phyloP scores from a whole-genome alignment of 2,329 filamentous ascomycete species.

The Verticillium isaacii region DNA sequence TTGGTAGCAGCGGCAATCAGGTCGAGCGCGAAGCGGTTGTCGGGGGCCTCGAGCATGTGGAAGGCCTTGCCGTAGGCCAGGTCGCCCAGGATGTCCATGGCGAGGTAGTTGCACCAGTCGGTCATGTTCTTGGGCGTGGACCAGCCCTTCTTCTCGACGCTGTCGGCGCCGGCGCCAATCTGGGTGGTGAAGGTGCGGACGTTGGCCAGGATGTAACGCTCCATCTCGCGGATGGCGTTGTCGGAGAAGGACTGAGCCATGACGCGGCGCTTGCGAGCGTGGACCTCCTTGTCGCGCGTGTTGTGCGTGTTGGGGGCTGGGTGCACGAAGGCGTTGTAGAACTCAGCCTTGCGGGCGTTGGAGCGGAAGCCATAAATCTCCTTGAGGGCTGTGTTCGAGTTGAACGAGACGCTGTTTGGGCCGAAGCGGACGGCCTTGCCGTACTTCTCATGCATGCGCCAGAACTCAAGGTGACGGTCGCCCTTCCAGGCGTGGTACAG shows the following conservation, averaged over 20 bases:
- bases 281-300: constrained; percentile 61
- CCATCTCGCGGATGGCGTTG: constrained; percentile 61
- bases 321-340: constrained; percentile 70
- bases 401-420: constrained; percentile 74
- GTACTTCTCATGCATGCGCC: constrained; percentile 66
- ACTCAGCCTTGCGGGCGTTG: constrained; percentile 64
- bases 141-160: constrained; percentile 51
- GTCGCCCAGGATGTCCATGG: constrained; percentile 59
- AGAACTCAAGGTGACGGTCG: constrained; percentile 69
- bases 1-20: constrained; percentile 65
- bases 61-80: constrained; percentile 59
- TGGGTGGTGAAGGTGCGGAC: constrained; percentile 62
- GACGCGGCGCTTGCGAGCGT: constrained; percentile 67
- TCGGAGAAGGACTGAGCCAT: constrained; percentile 70
- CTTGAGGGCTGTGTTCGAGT: constrained; percentile 63
- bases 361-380: constrained; percentile 61
- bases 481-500: constrained; percentile 73
- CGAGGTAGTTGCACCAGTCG: constrained; percentile 57
- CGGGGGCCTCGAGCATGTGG: constrained; percentile 53
- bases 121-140: constrained; percentile 56
- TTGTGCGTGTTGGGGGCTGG: constrained; percentile 71
- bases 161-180: constrained; percentile 35
- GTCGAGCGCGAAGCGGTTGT: constrained; percentile 62
- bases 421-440: constrained; percentile 70
- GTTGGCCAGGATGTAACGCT: constrained; percentile 61